A percentile compares a stretch with the other conserved stretches of the same genome.
Conservation (phyloP, 2,329 filamentous ascomycete species). For the Cladophialophora bantiana region DNA sequence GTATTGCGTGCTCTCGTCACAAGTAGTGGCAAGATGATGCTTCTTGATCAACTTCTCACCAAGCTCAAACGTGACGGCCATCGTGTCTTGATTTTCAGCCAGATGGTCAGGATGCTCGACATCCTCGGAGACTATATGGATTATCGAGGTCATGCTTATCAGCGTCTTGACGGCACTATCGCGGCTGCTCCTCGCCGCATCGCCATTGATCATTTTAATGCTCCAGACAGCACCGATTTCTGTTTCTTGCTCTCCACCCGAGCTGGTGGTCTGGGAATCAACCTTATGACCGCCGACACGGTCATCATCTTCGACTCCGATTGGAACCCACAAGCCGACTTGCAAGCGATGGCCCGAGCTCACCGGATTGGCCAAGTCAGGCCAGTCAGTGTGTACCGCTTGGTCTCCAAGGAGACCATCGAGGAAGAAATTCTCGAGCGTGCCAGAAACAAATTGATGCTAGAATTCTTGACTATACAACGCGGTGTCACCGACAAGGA, state of each 20-base stretch:
- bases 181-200: conserved; percentile 84
- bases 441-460: conserved; percentile 93
- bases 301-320: conserved; percentile 98
- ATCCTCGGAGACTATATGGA: conserved; percentile 94
- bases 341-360: conserved; percentile 97
- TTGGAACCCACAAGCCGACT: conserved; percentile 97
- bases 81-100: conserved; percentile 96
- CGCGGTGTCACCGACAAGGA: conserved; percentile 95
- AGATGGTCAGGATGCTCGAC: conserved; percentile 99
- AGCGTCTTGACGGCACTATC: conserved; percentile 94
- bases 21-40: conserved; percentile 99
- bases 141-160: conserved; percentile 91
- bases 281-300: conserved; percentile 97
- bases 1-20: conserved; percentile 91
- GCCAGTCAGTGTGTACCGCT: conserved; percentile 92
- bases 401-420: conserved; percentile 97
- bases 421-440: conserved; percentile 97
- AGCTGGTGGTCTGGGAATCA: conserved; percentile 97
- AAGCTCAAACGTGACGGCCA: conserved; percentile 94
- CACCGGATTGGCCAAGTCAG: conserved; percentile 97
- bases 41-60: conserved; percentile 90
- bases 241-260: conserved; percentile 94
- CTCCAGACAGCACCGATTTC: conserved; percentile 93
- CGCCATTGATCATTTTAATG: conserved; percentile 98
- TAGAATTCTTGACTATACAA: conserved; percentile 97